phyloP scores from a whole-genome alignment of 345 rosid species.

The Camelina sativa region DNA sequence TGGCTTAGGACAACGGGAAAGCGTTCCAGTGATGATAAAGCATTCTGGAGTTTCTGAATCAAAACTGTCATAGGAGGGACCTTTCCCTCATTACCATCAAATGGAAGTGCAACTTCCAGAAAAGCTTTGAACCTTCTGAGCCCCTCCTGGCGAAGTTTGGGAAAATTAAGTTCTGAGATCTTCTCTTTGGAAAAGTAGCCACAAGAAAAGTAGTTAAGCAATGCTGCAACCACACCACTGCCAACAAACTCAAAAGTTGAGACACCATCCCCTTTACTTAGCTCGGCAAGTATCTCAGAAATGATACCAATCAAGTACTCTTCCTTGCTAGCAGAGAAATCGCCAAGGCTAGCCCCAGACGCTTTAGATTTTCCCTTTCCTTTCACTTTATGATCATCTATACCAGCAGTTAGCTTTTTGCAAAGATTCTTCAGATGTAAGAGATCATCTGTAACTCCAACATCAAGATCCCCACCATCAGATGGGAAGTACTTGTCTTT shows the following conservation, averaged over 20 bases:
- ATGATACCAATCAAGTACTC: slow-evolving; percentile 79
- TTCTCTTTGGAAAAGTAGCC: slow-evolving; percentile 85
- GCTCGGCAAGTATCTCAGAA: slow-evolving; percentile 82
- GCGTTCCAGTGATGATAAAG: slow-evolving; percentile 90
- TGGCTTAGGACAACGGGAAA: slow-evolving; percentile 97
- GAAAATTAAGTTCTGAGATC: slow-evolving; percentile 72
- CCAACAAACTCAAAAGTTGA: slow-evolving; percentile 99
- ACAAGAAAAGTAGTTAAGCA: slow-evolving; percentile 91
- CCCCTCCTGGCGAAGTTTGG: slow-evolving; percentile 86
- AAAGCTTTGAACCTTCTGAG: slow-evolving; percentile 81
- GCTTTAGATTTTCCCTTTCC: slow-evolving; percentile 90
- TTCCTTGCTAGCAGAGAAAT: slow-evolving; percentile 70
- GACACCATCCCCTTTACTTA: slow-evolving; percentile 97
- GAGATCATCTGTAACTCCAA: slow-evolving; percentile 96
- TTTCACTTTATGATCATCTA: slow-evolving; percentile 84
- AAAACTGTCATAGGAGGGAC: slow-evolving; percentile 75
- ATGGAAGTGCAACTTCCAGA: slow-evolving; percentile 78
- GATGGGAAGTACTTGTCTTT: slow-evolving; percentile 85
- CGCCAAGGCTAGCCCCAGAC: slow-evolving; percentile 59
- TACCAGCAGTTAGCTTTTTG: slow-evolving; percentile 68
- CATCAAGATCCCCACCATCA: slow-evolving; percentile 73
- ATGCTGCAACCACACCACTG: slow-evolving; percentile 95
- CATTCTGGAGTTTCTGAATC: slow-evolving; percentile 97
- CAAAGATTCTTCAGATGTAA: slow-evolving; percentile 84
- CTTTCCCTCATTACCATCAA: slow-evolving; percentile 52